Evolutionary conservation across 2,329 filamentous ascomycete genomes (phyloP), one percentile per base, ranked within the genome.

Genomic region (Colletotrichum lupini): DNA sequence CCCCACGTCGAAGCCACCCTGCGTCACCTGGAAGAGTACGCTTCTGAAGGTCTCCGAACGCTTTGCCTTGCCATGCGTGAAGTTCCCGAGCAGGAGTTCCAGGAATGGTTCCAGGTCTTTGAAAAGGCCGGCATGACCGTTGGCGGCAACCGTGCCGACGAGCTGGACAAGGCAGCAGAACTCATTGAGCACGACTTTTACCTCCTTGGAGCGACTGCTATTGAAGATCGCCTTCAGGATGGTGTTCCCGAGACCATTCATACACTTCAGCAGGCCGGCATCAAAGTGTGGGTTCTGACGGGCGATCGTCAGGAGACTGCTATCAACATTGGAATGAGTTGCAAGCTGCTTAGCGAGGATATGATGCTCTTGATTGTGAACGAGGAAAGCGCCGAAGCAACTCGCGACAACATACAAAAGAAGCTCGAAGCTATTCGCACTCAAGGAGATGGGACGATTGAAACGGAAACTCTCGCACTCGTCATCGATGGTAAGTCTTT

Each of bases 291-390:
- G 97, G 97, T 99, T 24, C 84, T 99, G 82, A 99, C 97, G 52
- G 97, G 97, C 78, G 97, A 99, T 86, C 91, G 97, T 78, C 97
- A 99, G 84, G 97, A 99, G 83, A 99, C 97, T 32, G 97, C 97
- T 69, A 99, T 99, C 89, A 99, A 99, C 82, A 99, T 99, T 77
- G 97, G 97, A 76, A 99, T 99, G 97, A 98, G 95, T 82, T 99
- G 97, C 85, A 98, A 98, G 85, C 89, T 99, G 62, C 94, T 99
- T 74, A 98, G 95, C 77, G 97, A 99, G 83, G 97, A 99, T 78
- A 99, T 99, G 97, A 98, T 97, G 80, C 89, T 99, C 12, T 86
- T 99, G 67, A 98, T 99, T 77, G 90, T 99, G 79, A 99, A 99
- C 79, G 97, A 99, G 81, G 95, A 98, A 78, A 89, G 86, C 61